Evolutionary conservation across 305 asterid species (phyloP).

Genomic region (Solanum aculeatissimum): DNA sequence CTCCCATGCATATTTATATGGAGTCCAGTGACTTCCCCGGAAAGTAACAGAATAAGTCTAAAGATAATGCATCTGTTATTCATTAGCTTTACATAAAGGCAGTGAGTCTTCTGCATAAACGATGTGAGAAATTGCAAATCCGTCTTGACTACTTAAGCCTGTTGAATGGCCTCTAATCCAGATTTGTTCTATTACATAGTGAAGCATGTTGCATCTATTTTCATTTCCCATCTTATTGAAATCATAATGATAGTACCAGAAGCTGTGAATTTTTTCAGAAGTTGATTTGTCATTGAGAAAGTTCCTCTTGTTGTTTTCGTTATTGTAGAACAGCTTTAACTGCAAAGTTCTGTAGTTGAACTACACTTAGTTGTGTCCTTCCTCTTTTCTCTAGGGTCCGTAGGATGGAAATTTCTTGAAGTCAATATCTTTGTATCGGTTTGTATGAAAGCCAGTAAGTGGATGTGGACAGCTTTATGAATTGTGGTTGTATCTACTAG

Average conservation of each 20-base stretch:
- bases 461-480: not conserved
- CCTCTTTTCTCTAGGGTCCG: not conserved
- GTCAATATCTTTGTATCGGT: not conserved
- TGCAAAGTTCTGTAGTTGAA: not conserved
- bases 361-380: not conserved
- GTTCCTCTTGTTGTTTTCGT: not conserved
- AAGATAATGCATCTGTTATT: not conserved
- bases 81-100: not conserved
- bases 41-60: not conserved
- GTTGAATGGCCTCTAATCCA: not conserved
- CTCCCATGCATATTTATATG: not conserved
- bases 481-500: not conserved
- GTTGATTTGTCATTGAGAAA: not conserved
- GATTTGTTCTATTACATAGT: not conserved
- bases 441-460: not conserved
- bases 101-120: not conserved
- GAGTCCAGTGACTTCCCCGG: not conserved
- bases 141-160: not conserved
- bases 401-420: not conserved
- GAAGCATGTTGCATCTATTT: not conserved
- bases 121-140: not conserved
- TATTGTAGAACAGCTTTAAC: not conserved
- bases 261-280: not conserved
- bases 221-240: not conserved
- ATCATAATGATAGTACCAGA: not conserved